A percentile compares a stretch with the other conserved stretches of the same genome.
Conservation (phyloP, 352 stramenopile genomes). For the Elongisporangium anandrum region DNA sequence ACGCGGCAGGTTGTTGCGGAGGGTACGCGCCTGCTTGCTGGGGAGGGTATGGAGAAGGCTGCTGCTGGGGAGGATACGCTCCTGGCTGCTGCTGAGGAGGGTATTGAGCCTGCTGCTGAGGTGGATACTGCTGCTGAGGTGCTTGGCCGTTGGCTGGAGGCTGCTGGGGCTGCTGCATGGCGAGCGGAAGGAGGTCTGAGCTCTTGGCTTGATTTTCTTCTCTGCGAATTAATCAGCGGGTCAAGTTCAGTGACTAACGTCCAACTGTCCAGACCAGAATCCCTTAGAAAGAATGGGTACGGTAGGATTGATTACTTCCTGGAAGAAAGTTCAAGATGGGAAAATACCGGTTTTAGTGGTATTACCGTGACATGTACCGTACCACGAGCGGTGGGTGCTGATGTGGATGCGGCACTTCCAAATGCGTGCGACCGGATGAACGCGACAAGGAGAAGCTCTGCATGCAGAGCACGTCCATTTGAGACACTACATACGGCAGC, state of each 20-base stretch:
- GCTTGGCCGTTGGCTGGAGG: constrained; percentile 1
- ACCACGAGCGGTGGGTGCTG: not conserved
- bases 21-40: constrained; percentile 2
- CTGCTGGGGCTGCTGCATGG: not conserved
- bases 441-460: no score
- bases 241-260: not conserved
- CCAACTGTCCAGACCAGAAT: not conserved
- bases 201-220: not conserved
- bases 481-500: not conserved
- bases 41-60: not conserved
- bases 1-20: constrained; percentile 1
- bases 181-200: not conserved
- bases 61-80: constrained; percentile 9
- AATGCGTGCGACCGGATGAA: no score
- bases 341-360: not conserved
- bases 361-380: no score
- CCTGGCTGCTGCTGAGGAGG: not conserved
- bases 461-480: not conserved
- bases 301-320: not conserved
- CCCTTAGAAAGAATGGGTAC: not conserved
- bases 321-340: not conserved
- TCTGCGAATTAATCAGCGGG: not conserved
- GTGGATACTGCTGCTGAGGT: not conserved
- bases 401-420: not conserved
- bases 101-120: not conserved